Evolutionary conservation across 2,329 filamentous ascomycete species (phyloP).

Genomic region (Amauroascus niger): DNA sequence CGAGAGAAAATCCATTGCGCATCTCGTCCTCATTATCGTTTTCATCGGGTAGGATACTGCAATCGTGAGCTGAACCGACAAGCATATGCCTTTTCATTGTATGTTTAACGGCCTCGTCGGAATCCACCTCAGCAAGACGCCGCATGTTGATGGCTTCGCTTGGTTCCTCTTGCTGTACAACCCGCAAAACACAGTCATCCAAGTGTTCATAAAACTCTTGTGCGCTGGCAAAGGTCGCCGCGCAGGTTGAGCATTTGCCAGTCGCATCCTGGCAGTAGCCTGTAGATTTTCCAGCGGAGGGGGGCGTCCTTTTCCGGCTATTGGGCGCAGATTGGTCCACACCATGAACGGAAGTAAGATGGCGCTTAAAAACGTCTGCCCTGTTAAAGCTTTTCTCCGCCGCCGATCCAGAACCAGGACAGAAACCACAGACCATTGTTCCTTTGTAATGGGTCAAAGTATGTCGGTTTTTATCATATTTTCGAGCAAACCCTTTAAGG

Average conservation of each 20-base stretch:
- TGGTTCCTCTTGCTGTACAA: constrained; percentile 51
- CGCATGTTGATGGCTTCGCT: constrained; percentile 50
- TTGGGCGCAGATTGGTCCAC: constrained; percentile 91
- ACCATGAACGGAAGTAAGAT: constrained; percentile 79
- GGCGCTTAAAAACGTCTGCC: constrained; percentile 90
- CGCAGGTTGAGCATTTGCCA: constrained; percentile 87
- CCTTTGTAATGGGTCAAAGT: constrained; percentile 94
- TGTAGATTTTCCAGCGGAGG: constrained; percentile 49
- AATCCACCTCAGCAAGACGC: constrained; percentile 49
- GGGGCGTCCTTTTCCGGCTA: constrained; percentile 63
- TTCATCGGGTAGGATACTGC: constrained; percentile 45
- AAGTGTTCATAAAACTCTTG: constrained; percentile 98
- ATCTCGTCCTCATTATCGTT: constrained; percentile 41
- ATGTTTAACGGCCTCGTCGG: constrained; percentile 48
- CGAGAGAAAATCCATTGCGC: constrained; percentile 19
- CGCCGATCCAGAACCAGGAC: constrained; percentile 75
- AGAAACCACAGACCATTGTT: constrained; percentile 94
- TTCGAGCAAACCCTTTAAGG: constrained; percentile 81
- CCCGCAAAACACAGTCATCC: constrained; percentile 58
- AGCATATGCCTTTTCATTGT: constrained; percentile 51
- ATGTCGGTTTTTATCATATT: constrained; percentile 94
- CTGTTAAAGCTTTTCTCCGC: constrained; percentile 94
- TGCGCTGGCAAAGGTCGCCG: constrained; percentile 68
- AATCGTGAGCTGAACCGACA: constrained; percentile 40
- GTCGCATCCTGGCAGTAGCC: constrained; percentile 66